Conservation (phyloP, 2,329 filamentous ascomycete genomes). For the Sporothrix sp. region DNA sequence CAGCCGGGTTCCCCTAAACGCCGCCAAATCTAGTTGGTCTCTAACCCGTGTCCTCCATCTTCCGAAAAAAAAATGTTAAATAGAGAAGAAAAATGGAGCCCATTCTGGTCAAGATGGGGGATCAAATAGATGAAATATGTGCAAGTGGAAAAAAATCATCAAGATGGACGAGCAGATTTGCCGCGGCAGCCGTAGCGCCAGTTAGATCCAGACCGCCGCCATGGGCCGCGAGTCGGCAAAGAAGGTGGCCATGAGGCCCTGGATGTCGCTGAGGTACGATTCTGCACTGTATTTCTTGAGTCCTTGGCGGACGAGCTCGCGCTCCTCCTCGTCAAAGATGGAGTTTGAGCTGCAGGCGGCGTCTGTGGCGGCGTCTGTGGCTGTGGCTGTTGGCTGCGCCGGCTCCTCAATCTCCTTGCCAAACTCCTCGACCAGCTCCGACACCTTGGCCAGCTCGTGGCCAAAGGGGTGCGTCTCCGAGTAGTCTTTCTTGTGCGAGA, state of each 20-base stretch:
- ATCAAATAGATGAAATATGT: conserved; percentile 14
- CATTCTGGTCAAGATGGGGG: too few species aligned
- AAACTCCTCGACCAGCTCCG: conserved; percentile 87
- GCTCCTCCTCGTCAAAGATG: conserved; percentile 59
- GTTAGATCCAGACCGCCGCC: conserved; percentile 40
- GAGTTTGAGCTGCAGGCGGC: neutral
- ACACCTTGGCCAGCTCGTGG: conserved; percentile 81
- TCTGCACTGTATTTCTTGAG: conserved; percentile 65
- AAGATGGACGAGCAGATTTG: neutral
- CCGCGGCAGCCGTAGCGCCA: neutral
- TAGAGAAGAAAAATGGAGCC: conserved; percentile 1
- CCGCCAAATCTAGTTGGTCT: conserved; percentile 5
- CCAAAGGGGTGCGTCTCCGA: conserved; percentile 64
- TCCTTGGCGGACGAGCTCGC: conserved; percentile 57
- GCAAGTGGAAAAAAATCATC: conserved; percentile 5
- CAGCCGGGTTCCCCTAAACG: neutral
- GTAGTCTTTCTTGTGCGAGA: conserved; percentile 31
- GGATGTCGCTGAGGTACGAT: conserved; percentile 77
- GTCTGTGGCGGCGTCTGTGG: too few species aligned
- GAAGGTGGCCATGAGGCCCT: conserved; percentile 54
- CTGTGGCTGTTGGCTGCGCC: neutral
- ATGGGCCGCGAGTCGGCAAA: conserved; percentile 35
- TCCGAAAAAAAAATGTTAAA: neutral
- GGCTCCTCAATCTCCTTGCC: conserved; percentile 37
- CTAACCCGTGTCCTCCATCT: neutral